These are phyloP conservation scores for Kappamyces sp. DNA, from an alignment of 192 early-diverging fungal genomes.

Conservation along the genomic window DNA sequence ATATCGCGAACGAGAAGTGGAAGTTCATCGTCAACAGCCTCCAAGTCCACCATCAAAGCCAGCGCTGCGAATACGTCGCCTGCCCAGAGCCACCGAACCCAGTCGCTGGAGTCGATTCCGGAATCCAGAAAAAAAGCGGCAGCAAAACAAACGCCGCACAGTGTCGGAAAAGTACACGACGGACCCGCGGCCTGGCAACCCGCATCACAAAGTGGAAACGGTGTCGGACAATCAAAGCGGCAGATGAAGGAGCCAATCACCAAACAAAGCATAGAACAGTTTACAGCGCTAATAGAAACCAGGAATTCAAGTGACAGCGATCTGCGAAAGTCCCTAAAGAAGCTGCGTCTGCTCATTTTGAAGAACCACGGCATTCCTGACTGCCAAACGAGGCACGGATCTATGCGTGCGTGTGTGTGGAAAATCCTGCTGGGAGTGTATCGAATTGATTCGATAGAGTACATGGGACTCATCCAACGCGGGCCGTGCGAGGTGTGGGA, in stretches of 20 bases:
- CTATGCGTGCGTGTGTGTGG: conserved; percentile 42
- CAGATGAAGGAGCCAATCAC: conserved; percentile 16
- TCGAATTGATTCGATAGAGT: conserved; percentile 64
- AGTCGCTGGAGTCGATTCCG: too few species aligned
- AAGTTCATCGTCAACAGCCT: conserved; percentile 10
- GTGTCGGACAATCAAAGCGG: not conserved
- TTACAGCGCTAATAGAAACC: conserved; percentile 42
- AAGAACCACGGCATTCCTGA: conserved; percentile 53
- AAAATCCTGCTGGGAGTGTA: conserved; percentile 69
- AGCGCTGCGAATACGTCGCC: too few species aligned
- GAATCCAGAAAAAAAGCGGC: not conserved
- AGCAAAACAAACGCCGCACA: conserved; percentile 4
- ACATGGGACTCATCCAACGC: conserved; percentile 60
- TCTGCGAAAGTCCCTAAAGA: conserved; percentile 47
- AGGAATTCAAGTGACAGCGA: conserved; percentile 49
- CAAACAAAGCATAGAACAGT: conserved; percentile 24
- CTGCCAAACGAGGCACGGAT: conserved; percentile 12
- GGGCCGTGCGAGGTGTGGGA: conserved; percentile 67
- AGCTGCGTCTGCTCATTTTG: conserved; percentile 50
- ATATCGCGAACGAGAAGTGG: conserved; percentile 5
- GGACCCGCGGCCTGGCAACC: not conserved
- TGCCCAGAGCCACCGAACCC: too few species aligned
- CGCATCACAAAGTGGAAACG: not conserved
- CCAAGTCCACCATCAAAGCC: not conserved
- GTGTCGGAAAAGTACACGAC: conserved; percentile 7